Percentiles rank a stretch among this genome's conserved stretches.
phyloP scores from a whole-genome alignment of 352 stramenopile species.

The Phytophthora pseudosyringae region DNA sequence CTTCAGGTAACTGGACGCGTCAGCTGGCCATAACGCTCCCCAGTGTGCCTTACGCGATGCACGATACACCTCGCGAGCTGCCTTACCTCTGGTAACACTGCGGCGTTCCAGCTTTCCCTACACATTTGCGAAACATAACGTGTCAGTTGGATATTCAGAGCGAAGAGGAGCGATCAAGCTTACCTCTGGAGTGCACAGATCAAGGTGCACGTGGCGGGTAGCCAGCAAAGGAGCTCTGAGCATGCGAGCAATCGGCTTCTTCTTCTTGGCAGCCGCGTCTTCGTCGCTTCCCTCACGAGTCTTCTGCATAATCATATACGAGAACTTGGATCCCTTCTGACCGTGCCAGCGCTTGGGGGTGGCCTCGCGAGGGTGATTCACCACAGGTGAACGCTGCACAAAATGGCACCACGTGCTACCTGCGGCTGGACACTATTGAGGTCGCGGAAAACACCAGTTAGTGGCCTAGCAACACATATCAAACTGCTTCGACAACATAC shows the following conservation, averaged over 20 bases:
- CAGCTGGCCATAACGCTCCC: constrained; percentile 75
- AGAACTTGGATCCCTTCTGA: constrained; percentile 89
- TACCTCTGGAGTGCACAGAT: constrained; percentile 83
- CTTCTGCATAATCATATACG: constrained; percentile 86
- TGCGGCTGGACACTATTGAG: constrained; percentile 60
- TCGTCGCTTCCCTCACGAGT: constrained; percentile 32
- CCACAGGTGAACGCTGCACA: constrained; percentile 77
- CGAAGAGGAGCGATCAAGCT: neutral
- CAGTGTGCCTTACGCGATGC: constrained; percentile 85
- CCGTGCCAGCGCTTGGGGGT: constrained; percentile 85
- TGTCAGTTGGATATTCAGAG: no score
- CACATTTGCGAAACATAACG: constrained; percentile 13
- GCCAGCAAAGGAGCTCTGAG: constrained; percentile 74
- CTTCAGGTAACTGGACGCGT: constrained; percentile 71
- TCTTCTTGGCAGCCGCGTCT: constrained; percentile 29
- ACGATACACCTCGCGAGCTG: constrained; percentile 82
- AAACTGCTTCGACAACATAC: constrained; percentile 27
- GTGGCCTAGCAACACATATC: neutral
- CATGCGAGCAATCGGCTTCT: constrained; percentile 58
- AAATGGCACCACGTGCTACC: constrained; percentile 89
- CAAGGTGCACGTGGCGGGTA: constrained; percentile 82
- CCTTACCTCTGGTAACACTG: constrained; percentile 75
- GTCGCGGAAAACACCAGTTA: constrained; percentile 15
- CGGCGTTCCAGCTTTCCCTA: constrained; percentile 82
- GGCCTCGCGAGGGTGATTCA: constrained; percentile 73